Base-by-base conservation (phyloP, 139 green algal species). In the Asterochloris erici region DNA sequence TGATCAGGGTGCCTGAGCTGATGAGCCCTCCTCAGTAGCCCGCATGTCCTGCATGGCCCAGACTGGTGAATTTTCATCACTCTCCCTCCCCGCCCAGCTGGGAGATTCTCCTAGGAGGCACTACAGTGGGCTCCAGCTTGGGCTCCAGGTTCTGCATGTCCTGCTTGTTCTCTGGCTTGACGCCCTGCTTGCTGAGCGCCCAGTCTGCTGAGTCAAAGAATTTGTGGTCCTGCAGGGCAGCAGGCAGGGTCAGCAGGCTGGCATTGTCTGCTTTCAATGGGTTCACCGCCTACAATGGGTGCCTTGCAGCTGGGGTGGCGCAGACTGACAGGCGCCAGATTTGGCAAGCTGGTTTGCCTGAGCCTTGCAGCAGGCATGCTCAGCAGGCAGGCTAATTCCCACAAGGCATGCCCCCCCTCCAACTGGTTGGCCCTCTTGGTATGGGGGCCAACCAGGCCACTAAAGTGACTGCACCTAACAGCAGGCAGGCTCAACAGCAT, bases 201-300 rank as follows among this genome's bases (percentile, higher is more conserved):
- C 91, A 97, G 81, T 97, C 93, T 13, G 93, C 93, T 26, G 91
- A 95, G 73, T 97, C 93, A 82, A 97, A 97, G 78, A 91, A 95
- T 81, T 91, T 93, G 82, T 91, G 89, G 16, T 93, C 89, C 87
- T 92, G 88, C 81, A 73, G 13, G 62, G 26, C 12, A 71, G 29
- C 14, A 71, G 10, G 17, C 0, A 68, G 15, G 47, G 10, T 64
- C 47, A 63, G 23, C 12, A 77, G 23, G 27, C 24, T 73, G 27
- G 38, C 38, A 54, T 2, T 54, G 38, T 54, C 38, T 54, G 38
- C 38, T 54, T 54, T 54, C 38, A 54, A 54, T 6, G 6, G 38
- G 2, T 10, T 54, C 6, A 9, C 66, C 9, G 66, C 6, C 66
- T 73, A n/a, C n/a, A 24, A 73, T 73, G 66, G 66, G 21, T 73